Base-by-base conservation (phyloP, 73 alveolate species). In the Symbiodinium pilosum region DNA sequence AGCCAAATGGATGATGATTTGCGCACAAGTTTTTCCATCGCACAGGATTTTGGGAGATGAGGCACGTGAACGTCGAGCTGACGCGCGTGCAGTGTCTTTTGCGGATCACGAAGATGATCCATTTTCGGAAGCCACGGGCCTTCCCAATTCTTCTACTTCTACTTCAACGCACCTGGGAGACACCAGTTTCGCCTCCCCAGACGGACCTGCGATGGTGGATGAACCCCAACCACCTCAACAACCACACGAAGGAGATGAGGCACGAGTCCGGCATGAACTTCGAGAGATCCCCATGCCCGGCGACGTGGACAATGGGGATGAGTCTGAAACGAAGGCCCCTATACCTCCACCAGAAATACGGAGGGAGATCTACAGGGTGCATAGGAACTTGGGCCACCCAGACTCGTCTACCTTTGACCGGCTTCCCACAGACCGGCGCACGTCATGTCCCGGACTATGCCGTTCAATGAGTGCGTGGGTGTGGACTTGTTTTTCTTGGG, bases 391-490 rank as follows among this genome's bases (percentile, higher is more conserved):
- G 38, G 77, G 77, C 2, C 77, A 59, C 28, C 77, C 77, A 1
- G 77, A 59, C 12, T 24, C n/a, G 3, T 7, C 8, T 1, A 59
- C 36, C 5, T 24, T 59, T 36, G 28, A 36, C 77, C 77, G 8
- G 5, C 1, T 2, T 1, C 36, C 5, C 77, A 64, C 39, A 7
- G 77, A 0, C 77, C 77, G 0, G 77, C 40, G 6, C 77, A 64
- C 2, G 39, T 64, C 36, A 1, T 9, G 0, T 64, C 77, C 0
- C 81, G 51, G 34, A 12, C 43, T 1, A 43, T 69, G 86, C 44
- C 36, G 3, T 91, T 91, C 88, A 91, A 91, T 16, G 87, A 69
- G n/a, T 75, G 41, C 28, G 51, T 91, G 21, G 97, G 97, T 0
- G 88, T 91, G 87, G 97, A 69, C 32, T 3, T 43, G 43, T 20